Conservation (phyloP, 2,329 filamentous ascomycete species). For the Pyrenochaeta sp. region DNA sequence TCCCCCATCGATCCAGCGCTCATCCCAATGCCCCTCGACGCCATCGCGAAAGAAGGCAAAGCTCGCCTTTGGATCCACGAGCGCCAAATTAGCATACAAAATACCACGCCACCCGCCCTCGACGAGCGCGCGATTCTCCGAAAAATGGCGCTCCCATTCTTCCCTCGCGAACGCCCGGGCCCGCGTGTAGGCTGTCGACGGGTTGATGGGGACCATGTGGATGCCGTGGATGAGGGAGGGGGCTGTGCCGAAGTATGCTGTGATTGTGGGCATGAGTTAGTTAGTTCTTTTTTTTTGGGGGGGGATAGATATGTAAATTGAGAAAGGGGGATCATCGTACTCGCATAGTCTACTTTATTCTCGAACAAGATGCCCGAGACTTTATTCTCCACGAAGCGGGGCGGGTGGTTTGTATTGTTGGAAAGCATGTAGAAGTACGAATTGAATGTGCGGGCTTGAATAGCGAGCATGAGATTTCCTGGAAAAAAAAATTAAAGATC, state of each 20-base stretch:
- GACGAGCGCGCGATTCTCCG: slow-evolving; percentile 64
- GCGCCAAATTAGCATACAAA: slow-evolving; percentile 81
- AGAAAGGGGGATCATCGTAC: slow-evolving; percentile 77
- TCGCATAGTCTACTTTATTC: slow-evolving; percentile 93
- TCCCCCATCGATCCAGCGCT: slow-evolving; percentile 79
- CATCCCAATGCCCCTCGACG: slow-evolving; percentile 65
- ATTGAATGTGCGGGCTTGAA: slow-evolving; percentile 76
- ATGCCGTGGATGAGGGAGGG: slow-evolving; percentile 77
- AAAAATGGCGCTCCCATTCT: slow-evolving; percentile 74
- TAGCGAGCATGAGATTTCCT: slow-evolving; percentile 83
- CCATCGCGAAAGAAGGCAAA: slow-evolving; percentile 77
- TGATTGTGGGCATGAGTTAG: neutral
- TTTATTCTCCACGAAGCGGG: slow-evolving; percentile 83
- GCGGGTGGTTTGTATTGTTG: slow-evolving; percentile 75
- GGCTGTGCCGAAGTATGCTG: slow-evolving; percentile 74
- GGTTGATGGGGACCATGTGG: slow-evolving; percentile 81
- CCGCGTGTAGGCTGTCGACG: slow-evolving; percentile 73
- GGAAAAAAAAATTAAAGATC: too few relatives aligned
- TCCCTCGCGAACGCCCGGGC: slow-evolving; percentile 74
- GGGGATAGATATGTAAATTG: slow-evolving; percentile 57
- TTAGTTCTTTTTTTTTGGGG: too few relatives aligned
- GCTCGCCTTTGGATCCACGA: slow-evolving; percentile 73
- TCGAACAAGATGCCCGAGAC: slow-evolving; percentile 78
- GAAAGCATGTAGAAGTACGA: slow-evolving; percentile 83
- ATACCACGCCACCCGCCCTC: slow-evolving; percentile 85